Conservation (phyloP, 1,284 basidiomycete species). For the Phylloporus sp. region DNA sequence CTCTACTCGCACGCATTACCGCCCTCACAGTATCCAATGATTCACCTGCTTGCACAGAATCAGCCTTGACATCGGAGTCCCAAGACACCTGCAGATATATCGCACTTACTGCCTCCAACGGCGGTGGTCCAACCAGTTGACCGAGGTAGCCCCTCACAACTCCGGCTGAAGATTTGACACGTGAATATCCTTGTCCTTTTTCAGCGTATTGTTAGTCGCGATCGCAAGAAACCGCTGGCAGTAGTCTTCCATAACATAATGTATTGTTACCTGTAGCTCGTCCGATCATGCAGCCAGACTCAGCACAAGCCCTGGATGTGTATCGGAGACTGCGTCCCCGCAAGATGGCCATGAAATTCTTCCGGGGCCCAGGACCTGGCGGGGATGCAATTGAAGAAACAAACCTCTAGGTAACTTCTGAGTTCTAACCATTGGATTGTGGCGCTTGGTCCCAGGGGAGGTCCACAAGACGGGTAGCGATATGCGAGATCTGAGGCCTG, state of each 20-base stretch:
- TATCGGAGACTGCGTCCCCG: constrained; percentile 35
- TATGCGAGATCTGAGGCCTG: too few species aligned
- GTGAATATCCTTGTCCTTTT: constrained; percentile 40
- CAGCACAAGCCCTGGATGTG: constrained; percentile 41
- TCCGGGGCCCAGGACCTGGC: constrained; percentile 38
- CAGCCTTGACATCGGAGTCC: not conserved
- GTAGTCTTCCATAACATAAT: constrained; percentile 45
- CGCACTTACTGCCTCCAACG: constrained; percentile 45
- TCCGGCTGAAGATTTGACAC: constrained; percentile 53
- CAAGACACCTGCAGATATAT: constrained; percentile 51
- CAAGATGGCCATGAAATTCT: constrained; percentile 40
- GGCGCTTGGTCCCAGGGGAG: too few species aligned
- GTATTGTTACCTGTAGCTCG: constrained; percentile 48
- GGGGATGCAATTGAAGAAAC: constrained; percentile 49
- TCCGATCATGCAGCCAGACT: constrained; percentile 27
- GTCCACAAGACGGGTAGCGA: too few species aligned
- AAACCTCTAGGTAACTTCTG: constrained; percentile 47
- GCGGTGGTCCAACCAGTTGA: constrained; percentile 49
- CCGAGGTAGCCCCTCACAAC: constrained; percentile 53
- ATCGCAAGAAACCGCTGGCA: constrained; percentile 44
- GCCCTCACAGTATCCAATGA: constrained; percentile 44
- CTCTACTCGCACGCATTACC: constrained; percentile 37
- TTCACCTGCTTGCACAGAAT: constrained; percentile 42
- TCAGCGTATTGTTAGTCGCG: constrained; percentile 45
- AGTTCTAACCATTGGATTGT: too few species aligned